These are phyloP conservation scores for Mortierella sp. DNA, from an alignment of 371 early-diverging fungal genomes.

Conservation along the genomic window DNA sequence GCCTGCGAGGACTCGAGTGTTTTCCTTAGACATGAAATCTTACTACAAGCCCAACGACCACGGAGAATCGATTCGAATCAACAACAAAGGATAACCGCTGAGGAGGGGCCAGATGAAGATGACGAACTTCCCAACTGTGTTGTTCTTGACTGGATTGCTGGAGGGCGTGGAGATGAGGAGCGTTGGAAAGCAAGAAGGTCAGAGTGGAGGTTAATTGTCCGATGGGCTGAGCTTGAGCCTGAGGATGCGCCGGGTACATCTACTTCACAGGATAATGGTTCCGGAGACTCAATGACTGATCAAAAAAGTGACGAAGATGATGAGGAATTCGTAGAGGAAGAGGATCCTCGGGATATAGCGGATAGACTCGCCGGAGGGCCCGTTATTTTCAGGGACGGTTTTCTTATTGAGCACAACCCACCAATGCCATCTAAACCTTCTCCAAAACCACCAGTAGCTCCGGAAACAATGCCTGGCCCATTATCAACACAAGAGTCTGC, in stretches of 20 bases:
- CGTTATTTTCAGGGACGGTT: slow-evolving; percentile 51
- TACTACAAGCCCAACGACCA: slow-evolving; percentile 40
- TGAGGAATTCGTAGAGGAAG: slow-evolving; percentile 48
- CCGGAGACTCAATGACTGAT: neutral
- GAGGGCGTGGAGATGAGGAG: slow-evolving; percentile 53
- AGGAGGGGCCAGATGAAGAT: slow-evolving; percentile 12
- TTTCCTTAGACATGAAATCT: slow-evolving; percentile 48
- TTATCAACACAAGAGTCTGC: neutral
- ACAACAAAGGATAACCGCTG: neutral
- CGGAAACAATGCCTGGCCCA: neutral
- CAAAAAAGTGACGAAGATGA: slow-evolving; percentile 20
- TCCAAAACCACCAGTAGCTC: neutral
- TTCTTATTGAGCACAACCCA: slow-evolving; percentile 49
- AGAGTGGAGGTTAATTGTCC: slow-evolving; percentile 51
- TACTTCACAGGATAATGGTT: neutral
- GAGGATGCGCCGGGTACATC: neutral
- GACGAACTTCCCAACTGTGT: slow-evolving; percentile 50
- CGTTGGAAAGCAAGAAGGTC: slow-evolving; percentile 49
- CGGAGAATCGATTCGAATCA: neutral
- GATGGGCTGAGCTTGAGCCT: slow-evolving; percentile 52
- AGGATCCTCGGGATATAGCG: slow-evolving; percentile 53
- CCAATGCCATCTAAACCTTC: slow-evolving; percentile 20
- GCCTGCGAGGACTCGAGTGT: slow-evolving; percentile 54
- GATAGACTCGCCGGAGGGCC: slow-evolving; percentile 51
- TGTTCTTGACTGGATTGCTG: slow-evolving; percentile 55